Percentiles rank a stretch among this genome's conserved stretches.
Conservation (phyloP, 2,329 filamentous ascomycete species). For the Beauveria medogensis region DNA sequence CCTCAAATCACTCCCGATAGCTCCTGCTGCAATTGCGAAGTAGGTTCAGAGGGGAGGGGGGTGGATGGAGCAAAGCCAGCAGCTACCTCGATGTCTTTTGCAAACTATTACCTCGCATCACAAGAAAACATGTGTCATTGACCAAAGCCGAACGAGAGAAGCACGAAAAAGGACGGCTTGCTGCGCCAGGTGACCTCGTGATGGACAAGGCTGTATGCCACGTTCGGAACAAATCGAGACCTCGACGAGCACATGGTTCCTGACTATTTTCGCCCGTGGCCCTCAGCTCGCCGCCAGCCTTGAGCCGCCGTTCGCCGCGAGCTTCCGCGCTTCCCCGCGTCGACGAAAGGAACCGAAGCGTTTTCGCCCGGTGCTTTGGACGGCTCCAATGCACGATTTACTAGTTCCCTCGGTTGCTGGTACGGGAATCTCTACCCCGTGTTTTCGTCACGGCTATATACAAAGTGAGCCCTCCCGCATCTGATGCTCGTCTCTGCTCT, state of each 20-base stretch:
- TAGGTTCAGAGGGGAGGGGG: not conserved
- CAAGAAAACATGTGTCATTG: slow-evolving; percentile 10
- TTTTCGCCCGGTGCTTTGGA: slow-evolving; percentile 3
- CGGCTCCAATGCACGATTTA: not conserved
- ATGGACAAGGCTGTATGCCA: slow-evolving; percentile 1
- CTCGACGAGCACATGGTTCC: slow-evolving; percentile 7
- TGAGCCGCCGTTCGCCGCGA: slow-evolving; percentile 11
- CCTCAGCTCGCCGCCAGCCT: not conserved
- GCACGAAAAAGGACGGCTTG: not conserved
- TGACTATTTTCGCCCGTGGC: slow-evolving; percentile 10
- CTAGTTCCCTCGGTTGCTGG: slow-evolving; percentile 10
- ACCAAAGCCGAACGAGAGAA: not conserved
- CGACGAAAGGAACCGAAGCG: not conserved
- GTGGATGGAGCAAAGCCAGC: not conserved
- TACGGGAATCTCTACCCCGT: slow-evolving; percentile 9
- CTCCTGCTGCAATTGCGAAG: not conserved
- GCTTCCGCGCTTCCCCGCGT: slow-evolving; percentile 7
- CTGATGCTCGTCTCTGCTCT: not conserved
- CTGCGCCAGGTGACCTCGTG: slow-evolving; percentile 3
- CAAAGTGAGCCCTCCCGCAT: not conserved
- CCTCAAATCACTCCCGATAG: not conserved
- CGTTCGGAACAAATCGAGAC: slow-evolving; percentile 6
- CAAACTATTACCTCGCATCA: not conserved
- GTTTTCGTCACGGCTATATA: slow-evolving; percentile 9
- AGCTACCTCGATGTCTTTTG: not conserved